Percentiles rank a stretch among this genome's conserved stretches.
Evolutionary conservation across 2,329 filamentous ascomycete genomes (phyloP).

Genomic region (Simplicillium aogashimaense): DNA sequence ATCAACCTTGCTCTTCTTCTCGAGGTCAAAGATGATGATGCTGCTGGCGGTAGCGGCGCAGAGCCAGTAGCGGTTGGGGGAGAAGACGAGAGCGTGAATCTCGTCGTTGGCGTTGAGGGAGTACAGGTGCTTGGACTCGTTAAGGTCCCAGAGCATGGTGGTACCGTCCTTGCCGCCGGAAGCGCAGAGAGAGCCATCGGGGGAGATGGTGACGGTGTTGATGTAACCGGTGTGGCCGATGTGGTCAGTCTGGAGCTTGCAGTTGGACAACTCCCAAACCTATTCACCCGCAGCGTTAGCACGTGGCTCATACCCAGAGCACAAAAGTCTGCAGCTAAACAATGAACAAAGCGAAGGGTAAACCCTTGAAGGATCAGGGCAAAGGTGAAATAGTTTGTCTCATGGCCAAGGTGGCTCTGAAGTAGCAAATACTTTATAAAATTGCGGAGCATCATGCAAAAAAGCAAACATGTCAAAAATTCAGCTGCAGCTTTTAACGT

Average conservation of each 20-base stretch:
- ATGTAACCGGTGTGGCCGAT: slow-evolving; percentile 99
- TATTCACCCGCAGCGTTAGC: slow-evolving; percentile 24
- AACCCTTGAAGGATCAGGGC: slow-evolving; percentile 52
- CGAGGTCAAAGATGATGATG: slow-evolving; percentile 99
- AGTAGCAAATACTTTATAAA: slow-evolving; percentile 99
- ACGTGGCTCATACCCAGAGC: background rate
- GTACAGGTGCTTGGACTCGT: slow-evolving; percentile 99
- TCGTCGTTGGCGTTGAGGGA: slow-evolving; percentile 98
- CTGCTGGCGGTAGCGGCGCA: slow-evolving; percentile 93
- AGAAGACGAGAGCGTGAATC: slow-evolving; percentile 99
- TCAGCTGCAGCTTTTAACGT: background rate
- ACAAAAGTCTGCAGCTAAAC: background rate
- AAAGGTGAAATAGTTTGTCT: slow-evolving; percentile 87
- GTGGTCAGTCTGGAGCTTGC: slow-evolving; percentile 99
- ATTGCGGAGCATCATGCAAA: slow-evolving; percentile 78
- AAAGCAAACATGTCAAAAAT: background rate
- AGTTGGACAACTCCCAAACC: slow-evolving; percentile 99
- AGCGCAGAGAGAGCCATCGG: slow-evolving; percentile 96
- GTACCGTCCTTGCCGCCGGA: slow-evolving; percentile 99
- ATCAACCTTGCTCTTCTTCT: slow-evolving; percentile 99
- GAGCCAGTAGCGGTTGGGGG: slow-evolving; percentile 99
- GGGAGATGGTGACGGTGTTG: slow-evolving; percentile 99
- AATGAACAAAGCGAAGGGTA: slow-evolving; percentile 4
- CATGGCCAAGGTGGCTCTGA: slow-evolving; percentile 95
- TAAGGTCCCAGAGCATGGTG: slow-evolving; percentile 99